Conservation (phyloP, 2,329 filamentous ascomycete genomes). For the Xylaria sp. region DNA sequence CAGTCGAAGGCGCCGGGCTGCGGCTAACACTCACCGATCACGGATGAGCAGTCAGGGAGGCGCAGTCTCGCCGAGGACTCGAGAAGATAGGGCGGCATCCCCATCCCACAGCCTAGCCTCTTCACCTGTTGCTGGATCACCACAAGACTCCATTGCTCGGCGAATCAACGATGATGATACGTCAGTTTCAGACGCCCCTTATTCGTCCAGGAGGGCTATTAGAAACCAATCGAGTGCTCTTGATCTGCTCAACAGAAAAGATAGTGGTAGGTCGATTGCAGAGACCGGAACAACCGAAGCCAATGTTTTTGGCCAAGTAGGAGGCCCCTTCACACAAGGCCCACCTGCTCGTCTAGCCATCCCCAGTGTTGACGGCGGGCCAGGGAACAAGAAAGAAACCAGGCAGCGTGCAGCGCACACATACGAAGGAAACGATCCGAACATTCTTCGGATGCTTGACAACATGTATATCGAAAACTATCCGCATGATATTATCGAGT, state of each 20-base stretch:
- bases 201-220: conserved; percentile 59
- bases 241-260: conserved; percentile 68
- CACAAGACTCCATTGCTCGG: conserved; percentile 51
- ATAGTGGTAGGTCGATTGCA: conserved; percentile 67
- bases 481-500: conserved; percentile 72
- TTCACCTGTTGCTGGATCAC: conserved; percentile 52
- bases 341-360: conserved; percentile 50
- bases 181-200: conserved; percentile 56
- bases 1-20: conserved; percentile 63
- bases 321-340: conserved; percentile 63
- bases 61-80: conserved; percentile 53
- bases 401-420: conserved; percentile 77
- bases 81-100: conserved; percentile 47
- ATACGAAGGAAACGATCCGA: conserved; percentile 83
- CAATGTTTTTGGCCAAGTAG: conserved; percentile 70
- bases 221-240: conserved; percentile 70
- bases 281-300: conserved; percentile 69
- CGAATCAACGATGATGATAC: conserved; percentile 50
- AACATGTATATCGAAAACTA: conserved; percentile 83
- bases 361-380: conserved; percentile 47
- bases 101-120: conserved; percentile 46
- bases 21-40: conserved; percentile 62
- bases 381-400: conserved; percentile 50
- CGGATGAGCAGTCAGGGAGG: conserved; percentile 55
- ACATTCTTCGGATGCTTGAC: conserved; percentile 78